phyloP scores from a whole-genome alignment of 345 rosid genomes.

The Corchorus olitorius region DNA sequence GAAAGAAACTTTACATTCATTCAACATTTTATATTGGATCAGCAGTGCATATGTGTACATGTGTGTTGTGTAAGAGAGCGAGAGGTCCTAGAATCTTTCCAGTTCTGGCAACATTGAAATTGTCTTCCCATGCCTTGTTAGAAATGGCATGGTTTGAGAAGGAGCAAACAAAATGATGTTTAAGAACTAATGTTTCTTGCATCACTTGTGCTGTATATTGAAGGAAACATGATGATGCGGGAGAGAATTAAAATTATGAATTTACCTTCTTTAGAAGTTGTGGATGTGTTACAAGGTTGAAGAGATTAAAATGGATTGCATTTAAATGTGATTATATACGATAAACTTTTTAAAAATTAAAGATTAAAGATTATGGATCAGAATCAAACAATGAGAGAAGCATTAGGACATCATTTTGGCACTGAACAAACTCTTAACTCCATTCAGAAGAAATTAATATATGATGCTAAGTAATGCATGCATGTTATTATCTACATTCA shows the following conservation, averaged over 20 bases:
- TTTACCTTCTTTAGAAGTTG: constrained; percentile 1
- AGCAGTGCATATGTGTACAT: background rate
- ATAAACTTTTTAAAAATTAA: background rate
- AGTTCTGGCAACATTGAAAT: background rate
- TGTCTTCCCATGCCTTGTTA: background rate
- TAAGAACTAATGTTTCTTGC: background rate
- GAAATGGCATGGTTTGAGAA: background rate
- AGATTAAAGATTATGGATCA: background rate
- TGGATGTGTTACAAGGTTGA: background rate
- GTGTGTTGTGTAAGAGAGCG: background rate
- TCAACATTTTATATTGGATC: background rate
- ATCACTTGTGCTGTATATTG: background rate
- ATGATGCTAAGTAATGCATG: background rate
- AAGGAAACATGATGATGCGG: background rate
- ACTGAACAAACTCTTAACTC: background rate
- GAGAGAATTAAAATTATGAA: background rate
- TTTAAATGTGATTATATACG: background rate
- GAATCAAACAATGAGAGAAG: background rate
- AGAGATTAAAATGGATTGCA: background rate
- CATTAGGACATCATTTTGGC: background rate
- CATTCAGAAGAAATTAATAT: background rate
- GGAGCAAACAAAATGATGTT: background rate
- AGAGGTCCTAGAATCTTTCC: background rate
- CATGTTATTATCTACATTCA: constrained; percentile 1
- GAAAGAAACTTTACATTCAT: no score